Evolutionary conservation across 1,284 basidiomycete genomes (phyloP).

Genomic region (Sporisorium scitamineum): DNA sequence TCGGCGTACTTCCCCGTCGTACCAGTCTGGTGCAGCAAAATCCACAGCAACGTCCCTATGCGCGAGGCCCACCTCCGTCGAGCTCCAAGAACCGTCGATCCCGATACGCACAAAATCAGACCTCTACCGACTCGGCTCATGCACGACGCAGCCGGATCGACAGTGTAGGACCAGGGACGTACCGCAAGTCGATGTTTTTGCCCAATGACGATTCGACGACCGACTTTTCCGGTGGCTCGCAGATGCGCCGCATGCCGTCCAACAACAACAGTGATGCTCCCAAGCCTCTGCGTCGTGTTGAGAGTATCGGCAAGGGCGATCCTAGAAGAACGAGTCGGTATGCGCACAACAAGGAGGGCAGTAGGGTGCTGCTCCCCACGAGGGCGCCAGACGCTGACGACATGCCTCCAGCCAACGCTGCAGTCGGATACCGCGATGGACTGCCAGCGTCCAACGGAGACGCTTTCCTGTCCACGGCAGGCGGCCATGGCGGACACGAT

Average conservation of each 20-base stretch:
- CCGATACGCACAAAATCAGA: conserved; percentile 20
- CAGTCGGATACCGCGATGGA: conserved; percentile 16
- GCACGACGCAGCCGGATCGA: conserved; percentile 51
- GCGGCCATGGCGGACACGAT: conserved; percentile 2
- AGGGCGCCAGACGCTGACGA: conserved; percentile 12
- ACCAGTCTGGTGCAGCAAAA: conserved; percentile 22
- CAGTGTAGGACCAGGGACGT: conserved; percentile 53
- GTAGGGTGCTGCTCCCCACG: conserved; percentile 20
- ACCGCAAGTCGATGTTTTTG: conserved; percentile 55
- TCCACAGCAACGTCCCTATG: conserved; percentile 24
- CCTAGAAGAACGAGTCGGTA: conserved; percentile 32
- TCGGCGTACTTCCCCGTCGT: conserved; percentile 22
- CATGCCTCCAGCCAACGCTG: neutral
- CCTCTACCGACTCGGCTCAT: conserved; percentile 8
- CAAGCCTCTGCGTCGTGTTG: conserved; percentile 38
- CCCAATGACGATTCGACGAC: conserved; percentile 22
- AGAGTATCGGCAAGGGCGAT: conserved; percentile 54
- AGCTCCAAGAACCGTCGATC: conserved; percentile 41
- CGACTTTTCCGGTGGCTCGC: conserved; percentile 19
- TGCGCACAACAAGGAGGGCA: conserved; percentile 8
- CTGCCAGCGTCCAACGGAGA: conserved; percentile 14
- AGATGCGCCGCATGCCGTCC: conserved; percentile 22
- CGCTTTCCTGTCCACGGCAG: conserved; percentile 9
- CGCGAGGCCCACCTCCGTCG: conserved; percentile 41
- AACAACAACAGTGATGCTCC: conserved; percentile 8